Conservation (phyloP, 2,329 filamentous ascomycete species). For the Fusarium ramigenum region DNA sequence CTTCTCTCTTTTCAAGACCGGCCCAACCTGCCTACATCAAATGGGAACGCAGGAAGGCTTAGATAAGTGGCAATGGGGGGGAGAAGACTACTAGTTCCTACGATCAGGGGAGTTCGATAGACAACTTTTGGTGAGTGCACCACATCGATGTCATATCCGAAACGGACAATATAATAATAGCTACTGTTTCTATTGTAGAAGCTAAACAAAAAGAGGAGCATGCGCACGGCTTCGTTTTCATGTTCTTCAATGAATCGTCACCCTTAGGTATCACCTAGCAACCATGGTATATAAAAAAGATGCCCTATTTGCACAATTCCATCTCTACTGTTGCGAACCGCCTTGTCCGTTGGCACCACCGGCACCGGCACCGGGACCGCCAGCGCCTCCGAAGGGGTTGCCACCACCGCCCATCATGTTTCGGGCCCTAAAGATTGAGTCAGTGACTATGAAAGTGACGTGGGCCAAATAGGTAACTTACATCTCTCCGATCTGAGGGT, state of each 20-base stretch:
- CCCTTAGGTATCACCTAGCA: conserved; percentile 13
- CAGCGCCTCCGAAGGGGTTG: conserved; percentile 42
- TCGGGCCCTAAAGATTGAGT: conserved; percentile 51
- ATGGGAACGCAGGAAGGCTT: conserved; percentile 45
- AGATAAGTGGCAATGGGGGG: not conserved
- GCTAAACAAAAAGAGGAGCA: conserved; percentile 15
- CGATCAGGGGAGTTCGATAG: not conserved
- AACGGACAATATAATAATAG: conserved; percentile 7
- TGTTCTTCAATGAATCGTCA: conserved; percentile 37
- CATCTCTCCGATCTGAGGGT: conserved; percentile 93
- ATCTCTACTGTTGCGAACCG: conserved; percentile 41
- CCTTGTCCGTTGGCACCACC: conserved; percentile 24
- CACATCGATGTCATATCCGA: not conserved
- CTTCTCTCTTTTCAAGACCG: conserved; percentile 56
- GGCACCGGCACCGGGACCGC: conserved; percentile 20
- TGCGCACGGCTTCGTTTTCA: conserved; percentile 23
- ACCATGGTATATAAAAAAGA: conserved; percentile 39
- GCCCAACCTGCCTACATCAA: conserved; percentile 45
- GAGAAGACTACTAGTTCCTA: not conserved
- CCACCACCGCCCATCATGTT: conserved; percentile 56
- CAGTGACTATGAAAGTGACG: not conserved
- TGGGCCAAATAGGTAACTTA: conserved; percentile 60
- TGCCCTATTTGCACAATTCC: conserved; percentile 14
- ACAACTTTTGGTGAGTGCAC: not conserved
- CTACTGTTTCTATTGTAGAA: conserved; percentile 35